Conservation (phyloP, 768 basidiomycete species). For the Mycena rosella region DNA sequence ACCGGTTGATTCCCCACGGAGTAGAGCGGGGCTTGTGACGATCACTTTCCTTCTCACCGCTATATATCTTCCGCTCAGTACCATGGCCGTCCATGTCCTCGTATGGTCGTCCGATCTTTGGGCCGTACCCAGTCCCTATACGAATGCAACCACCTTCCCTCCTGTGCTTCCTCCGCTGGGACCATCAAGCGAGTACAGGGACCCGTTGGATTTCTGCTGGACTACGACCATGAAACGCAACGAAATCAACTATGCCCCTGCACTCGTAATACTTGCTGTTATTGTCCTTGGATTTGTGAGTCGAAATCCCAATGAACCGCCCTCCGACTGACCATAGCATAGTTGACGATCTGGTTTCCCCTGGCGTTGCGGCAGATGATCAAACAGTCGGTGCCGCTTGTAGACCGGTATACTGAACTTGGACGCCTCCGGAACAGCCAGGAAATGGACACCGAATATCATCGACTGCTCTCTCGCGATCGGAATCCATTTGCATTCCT, state of each 20-base stretch:
- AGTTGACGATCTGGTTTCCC: conserved; percentile 82
- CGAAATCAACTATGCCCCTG: conserved; percentile 76
- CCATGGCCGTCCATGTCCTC: conserved; percentile 81
- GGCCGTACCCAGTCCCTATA: conserved; percentile 78
- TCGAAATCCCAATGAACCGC: conserved; percentile 9
- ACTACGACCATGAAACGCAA: conserved; percentile 82
- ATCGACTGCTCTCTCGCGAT: conserved; percentile 73
- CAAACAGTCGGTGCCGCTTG: conserved; percentile 67
- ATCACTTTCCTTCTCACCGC: conserved; percentile 75
- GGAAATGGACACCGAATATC: conserved; percentile 80
- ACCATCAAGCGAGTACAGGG: conserved; percentile 66
- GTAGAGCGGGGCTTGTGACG: conserved; percentile 67
- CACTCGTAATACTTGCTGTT: conserved; percentile 68
- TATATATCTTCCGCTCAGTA: conserved; percentile 83
- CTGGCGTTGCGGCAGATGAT: conserved; percentile 71
- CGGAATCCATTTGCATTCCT: conserved; percentile 77
- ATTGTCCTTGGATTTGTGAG: conserved; percentile 66
- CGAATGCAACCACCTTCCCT: conserved; percentile 64
- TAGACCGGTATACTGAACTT: conserved; percentile 79
- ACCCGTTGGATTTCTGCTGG: conserved; percentile 81
- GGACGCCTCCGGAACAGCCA: conserved; percentile 67
- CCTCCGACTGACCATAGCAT: conserved; percentile 4
- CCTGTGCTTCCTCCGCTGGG: conserved; percentile 67
- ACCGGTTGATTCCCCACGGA: conserved; percentile 53
- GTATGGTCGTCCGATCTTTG: conserved; percentile 85